Percentiles rank a stretch among this genome's conserved stretches.
phyloP scores from a whole-genome alignment of 2,329 filamentous ascomycete species.

The Eurotiales sp. region DNA sequence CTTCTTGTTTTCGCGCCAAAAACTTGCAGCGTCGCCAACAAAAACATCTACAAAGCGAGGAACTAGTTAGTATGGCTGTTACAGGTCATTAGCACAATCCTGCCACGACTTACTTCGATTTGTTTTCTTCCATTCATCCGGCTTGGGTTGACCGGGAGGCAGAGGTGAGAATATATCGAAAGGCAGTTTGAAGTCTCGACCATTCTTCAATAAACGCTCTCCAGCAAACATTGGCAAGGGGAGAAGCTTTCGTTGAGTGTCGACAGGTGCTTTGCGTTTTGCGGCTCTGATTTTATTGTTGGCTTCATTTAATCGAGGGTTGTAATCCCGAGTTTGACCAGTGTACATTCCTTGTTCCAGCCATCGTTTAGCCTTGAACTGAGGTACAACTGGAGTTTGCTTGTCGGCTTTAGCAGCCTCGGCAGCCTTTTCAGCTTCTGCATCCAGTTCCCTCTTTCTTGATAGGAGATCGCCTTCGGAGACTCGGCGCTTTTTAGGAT shows the following conservation, averaged over 20 bases:
- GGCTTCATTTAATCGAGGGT: conserved; percentile 47
- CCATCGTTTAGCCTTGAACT: conserved; percentile 65
- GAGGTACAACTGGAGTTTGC: conserved; percentile 20
- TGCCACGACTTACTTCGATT: conserved; percentile 70
- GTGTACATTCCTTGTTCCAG: conserved; percentile 79
- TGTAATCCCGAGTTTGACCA: conserved; percentile 61
- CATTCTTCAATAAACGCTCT: conserved; percentile 64
- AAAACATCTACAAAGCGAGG: conserved; percentile 90
- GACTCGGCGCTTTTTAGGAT: conserved; percentile 41
- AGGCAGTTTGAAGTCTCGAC: conserved; percentile 81
- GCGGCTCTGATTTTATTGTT: conserved; percentile 38
- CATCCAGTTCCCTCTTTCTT: conserved; percentile 23
- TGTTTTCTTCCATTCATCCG: conserved; percentile 87
- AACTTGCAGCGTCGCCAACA: conserved; percentile 72
- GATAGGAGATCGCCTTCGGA: conserved; percentile 32
- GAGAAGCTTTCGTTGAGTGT: conserved; percentile 47
- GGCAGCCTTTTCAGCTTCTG: neutral
- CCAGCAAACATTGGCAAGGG: conserved; percentile 78
- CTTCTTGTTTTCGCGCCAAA: conserved; percentile 76
- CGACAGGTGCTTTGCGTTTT: conserved; percentile 21
- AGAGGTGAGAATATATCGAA: conserved; percentile 87
- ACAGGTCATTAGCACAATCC: neutral
- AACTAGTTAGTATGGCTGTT: neutral
- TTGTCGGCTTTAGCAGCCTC: conserved; percentile 17
- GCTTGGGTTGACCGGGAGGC: conserved; percentile 80